Percentiles rank a stretch among this genome's conserved stretches.
Evolutionary conservation across 345 rosid species (phyloP).

Genomic region (Eutrema japonicum): DNA sequence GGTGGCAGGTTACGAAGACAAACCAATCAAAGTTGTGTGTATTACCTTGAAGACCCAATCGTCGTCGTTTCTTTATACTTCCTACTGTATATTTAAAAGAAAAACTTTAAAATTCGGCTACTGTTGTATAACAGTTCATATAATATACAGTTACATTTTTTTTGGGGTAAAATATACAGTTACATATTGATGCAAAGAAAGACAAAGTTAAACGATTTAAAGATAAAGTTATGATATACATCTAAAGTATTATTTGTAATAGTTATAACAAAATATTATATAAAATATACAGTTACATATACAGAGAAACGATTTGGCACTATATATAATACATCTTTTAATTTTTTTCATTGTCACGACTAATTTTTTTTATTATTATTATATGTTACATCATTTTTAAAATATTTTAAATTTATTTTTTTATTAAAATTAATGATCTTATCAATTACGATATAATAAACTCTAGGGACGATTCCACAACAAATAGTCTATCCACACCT

Average conservation of each 20-base stretch:
- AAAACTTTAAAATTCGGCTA: slow-evolving; percentile 24
- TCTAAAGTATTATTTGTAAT: not conserved
- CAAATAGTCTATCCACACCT: no score
- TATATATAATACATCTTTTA: no score
- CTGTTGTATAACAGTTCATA: not conserved
- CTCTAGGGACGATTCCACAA: no score
- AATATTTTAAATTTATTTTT: no score
- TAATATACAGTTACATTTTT: not conserved
- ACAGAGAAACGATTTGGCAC: no score
- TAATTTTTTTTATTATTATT: no score
- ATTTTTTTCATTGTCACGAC: no score
- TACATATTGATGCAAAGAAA: slow-evolving; percentile 8
- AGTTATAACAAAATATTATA: no score
- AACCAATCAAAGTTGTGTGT: slow-evolving; percentile 9
- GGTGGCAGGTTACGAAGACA: not conserved
- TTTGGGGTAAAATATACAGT: not conserved
- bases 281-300: no score
- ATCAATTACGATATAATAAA: no score
- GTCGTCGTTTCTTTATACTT: not conserved
- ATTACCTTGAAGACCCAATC: slow-evolving; percentile 13
- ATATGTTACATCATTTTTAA: no score
- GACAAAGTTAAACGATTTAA: slow-evolving; percentile 1
- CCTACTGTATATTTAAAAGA: not conserved
- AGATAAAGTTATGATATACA: not conserved
- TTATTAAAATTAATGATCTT: no score